Evolutionary conservation across 192 early-diverging fungal species (phyloP).

Genomic region (Helicostylum pulchrum): DNA sequence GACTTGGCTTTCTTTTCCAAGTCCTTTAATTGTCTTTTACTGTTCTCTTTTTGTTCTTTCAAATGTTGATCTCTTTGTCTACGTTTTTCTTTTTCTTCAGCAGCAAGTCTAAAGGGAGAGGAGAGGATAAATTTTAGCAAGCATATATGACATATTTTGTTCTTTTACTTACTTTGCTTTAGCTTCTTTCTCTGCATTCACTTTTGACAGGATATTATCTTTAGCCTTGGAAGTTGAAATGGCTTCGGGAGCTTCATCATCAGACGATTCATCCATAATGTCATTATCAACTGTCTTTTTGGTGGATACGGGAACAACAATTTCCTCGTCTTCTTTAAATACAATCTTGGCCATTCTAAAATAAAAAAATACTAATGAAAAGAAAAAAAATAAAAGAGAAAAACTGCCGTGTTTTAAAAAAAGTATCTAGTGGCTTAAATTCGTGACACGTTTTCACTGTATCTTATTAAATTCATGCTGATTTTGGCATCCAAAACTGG

Average conservation of each 20-base stretch:
- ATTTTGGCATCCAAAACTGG: no score
- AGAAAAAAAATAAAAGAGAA: no score
- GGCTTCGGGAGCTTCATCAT: slow-evolving; percentile 38
- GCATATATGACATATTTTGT: background rate
- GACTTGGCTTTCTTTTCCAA: background rate
- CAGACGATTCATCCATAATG: slow-evolving; percentile 18
- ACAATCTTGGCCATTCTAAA: slow-evolving; percentile 17
- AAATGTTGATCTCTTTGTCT: slow-evolving; percentile 31
- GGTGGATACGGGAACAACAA: slow-evolving; percentile 14
- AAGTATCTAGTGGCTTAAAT: no score
- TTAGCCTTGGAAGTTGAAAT: slow-evolving; percentile 27
- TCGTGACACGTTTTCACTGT: no score
- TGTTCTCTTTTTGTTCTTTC: slow-evolving; percentile 36
- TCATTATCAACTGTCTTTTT: background rate
- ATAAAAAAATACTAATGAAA: no score
- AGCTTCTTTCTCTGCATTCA: slow-evolving; percentile 28
- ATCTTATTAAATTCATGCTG: no score
- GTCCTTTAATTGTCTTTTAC: slow-evolving; percentile 21
- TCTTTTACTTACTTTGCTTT: slow-evolving; percentile 26
- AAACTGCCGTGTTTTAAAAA: background rate
- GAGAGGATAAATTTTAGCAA: background rate
- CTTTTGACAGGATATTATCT: slow-evolving; percentile 2
- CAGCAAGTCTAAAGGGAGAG: slow-evolving; percentile 6
- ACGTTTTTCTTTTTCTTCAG: slow-evolving; percentile 34
- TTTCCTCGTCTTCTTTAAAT: slow-evolving; percentile 21